phyloP scores from a whole-genome alignment of 2,329 filamentous ascomycete species.

The Trichoderma gracile region DNA sequence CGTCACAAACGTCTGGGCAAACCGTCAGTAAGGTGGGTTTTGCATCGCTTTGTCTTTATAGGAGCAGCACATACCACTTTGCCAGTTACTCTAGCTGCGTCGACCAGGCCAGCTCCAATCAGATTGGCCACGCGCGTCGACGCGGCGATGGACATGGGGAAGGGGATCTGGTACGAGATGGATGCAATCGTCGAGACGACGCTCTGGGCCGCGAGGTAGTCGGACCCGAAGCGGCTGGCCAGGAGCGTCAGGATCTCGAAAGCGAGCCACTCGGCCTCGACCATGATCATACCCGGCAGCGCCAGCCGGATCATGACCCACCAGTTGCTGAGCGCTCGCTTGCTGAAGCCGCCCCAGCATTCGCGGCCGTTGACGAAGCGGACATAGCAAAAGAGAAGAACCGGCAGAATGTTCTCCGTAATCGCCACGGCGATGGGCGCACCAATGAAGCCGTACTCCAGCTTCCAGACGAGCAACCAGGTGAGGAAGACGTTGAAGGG shows the following conservation, averaged over 20 bases:
- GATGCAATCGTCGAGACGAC: conserved; percentile 76
- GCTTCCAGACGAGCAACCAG: conserved; percentile 75
- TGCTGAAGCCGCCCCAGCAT: conserved; percentile 82
- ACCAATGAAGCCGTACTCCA: conserved; percentile 71
- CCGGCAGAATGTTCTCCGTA: conserved; percentile 73
- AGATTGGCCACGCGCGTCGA: conserved; percentile 89
- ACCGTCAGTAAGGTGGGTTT: background rate
- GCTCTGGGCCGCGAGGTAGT: conserved; percentile 82
- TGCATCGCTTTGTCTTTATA: background rate
- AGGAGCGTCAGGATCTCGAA: conserved; percentile 90
- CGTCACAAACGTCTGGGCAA: conserved; percentile 55
- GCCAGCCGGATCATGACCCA: conserved; percentile 80
- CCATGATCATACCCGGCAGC: conserved; percentile 87
- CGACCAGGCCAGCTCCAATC: conserved; percentile 81
- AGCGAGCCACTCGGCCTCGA: conserved; percentile 88
- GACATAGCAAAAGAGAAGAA: conserved; percentile 78
- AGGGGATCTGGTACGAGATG: conserved; percentile 87
- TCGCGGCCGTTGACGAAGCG: conserved; percentile 70
- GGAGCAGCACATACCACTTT: conserved; percentile 59
- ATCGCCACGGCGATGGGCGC: conserved; percentile 79
- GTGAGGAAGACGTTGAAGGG: conserved; percentile 77
- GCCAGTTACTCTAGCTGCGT: conserved; percentile 77
- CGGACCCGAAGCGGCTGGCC: conserved; percentile 75
- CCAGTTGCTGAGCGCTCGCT: conserved; percentile 72
- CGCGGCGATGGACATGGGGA: conserved; percentile 84